Conservation (phyloP, 768 basidiomycete species). For the Suillus tomentosus region DNA sequence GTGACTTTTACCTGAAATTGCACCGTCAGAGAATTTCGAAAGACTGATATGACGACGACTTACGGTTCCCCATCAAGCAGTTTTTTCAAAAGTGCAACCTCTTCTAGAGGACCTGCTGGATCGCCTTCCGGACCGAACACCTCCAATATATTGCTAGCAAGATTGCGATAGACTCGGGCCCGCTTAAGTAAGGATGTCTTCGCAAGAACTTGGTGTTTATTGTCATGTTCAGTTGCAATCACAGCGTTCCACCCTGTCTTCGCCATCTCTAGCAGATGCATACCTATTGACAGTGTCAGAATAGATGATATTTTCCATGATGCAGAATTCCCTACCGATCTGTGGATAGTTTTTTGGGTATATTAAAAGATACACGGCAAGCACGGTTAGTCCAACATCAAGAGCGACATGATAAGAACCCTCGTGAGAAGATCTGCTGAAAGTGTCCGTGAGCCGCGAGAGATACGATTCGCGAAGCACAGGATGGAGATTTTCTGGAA, state of each 20-base stretch:
- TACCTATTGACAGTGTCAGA: conserved; percentile 44
- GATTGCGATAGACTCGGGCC: conserved; percentile 39
- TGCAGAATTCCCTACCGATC: conserved; percentile 52
- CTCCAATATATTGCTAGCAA: conserved; percentile 43
- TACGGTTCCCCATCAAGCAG: conserved; percentile 33
- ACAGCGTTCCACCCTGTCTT: conserved; percentile 77
- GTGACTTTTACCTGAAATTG: neutral
- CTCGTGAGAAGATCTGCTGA: conserved; percentile 73
- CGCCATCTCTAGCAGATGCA: conserved; percentile 74
- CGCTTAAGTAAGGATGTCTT: conserved; percentile 30
- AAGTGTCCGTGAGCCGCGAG: conserved; percentile 56
- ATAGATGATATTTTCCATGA: neutral
- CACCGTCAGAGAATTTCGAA: neutral
- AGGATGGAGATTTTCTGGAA: conserved; percentile 25
- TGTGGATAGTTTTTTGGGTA: conserved; percentile 84
- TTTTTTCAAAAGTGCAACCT: conserved; percentile 46
- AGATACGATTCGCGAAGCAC: conserved; percentile 63
- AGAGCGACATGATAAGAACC: conserved; percentile 55
- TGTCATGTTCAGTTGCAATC: conserved; percentile 33
- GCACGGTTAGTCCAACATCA: conserved; percentile 53
- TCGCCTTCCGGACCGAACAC: conserved; percentile 67
- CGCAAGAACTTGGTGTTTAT: conserved; percentile 6
- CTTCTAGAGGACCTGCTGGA: conserved; percentile 56
- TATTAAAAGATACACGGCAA: conserved; percentile 67
- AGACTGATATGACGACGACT: neutral